phyloP scores from a whole-genome alignment of 352 stramenopile species.

The Peronospora farinosa region DNA sequence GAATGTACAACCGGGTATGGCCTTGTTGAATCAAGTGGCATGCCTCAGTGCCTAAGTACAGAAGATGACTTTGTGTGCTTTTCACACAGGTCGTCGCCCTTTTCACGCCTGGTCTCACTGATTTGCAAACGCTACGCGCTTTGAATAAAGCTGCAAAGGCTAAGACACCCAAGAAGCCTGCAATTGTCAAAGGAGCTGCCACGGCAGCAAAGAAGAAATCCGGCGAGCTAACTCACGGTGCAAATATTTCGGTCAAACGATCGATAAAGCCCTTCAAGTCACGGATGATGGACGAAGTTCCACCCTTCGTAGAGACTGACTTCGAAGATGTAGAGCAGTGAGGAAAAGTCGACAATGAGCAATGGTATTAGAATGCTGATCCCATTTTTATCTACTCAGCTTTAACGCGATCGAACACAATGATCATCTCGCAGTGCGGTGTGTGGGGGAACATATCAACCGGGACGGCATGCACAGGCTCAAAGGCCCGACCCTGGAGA shows the following conservation, averaged over 20 bases:
- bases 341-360: constrained; percentile 12
- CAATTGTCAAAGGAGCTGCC: constrained; percentile 16
- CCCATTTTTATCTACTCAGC: constrained; percentile 14
- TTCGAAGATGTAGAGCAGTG: constrained; percentile 58
- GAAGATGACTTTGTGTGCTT: constrained; percentile 1
- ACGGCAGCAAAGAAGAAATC: constrained; percentile 42
- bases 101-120: constrained; percentile 57
- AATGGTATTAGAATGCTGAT: constrained; percentile 11
- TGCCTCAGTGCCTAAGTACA: neutral
- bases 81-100: constrained; percentile 42
- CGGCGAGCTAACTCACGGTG: constrained; percentile 8
- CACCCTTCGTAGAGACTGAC: constrained; percentile 49
- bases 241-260: constrained; percentile 34
- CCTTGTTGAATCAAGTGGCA: constrained; percentile 1
- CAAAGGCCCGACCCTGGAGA: constrained; percentile 88
- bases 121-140: constrained; percentile 54
- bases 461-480: constrained; percentile 86
- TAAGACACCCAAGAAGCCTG: constrained; percentile 47
- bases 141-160: constrained; percentile 65
- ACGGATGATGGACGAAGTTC: constrained; percentile 60
- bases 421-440: constrained; percentile 97
- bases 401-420: constrained; percentile 92
- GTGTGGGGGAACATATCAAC: constrained; percentile 99
- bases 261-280: constrained; percentile 77
- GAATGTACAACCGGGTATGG: constrained; percentile 67